These are phyloP conservation scores for Terana coerulea DNA, from an alignment of 768 basidiomycete genomes.

Conservation along the genomic window DNA sequence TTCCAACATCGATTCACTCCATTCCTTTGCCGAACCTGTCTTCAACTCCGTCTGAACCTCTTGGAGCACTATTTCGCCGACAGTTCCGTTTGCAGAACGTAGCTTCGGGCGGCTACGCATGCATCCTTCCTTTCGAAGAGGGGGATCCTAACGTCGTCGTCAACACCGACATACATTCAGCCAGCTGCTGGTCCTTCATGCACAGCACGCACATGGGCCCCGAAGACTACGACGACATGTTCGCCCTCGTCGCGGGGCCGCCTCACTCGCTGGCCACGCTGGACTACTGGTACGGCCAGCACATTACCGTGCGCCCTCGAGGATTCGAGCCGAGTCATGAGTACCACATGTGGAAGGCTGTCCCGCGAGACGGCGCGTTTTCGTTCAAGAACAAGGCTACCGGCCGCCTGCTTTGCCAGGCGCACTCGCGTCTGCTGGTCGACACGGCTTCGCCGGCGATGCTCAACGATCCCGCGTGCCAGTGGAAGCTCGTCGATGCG, in stretches of 20 bases:
- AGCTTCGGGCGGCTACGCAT: neutral
- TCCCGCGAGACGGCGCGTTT: neutral
- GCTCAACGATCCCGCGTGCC: neutral
- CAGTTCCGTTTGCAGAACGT: neutral
- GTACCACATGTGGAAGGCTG: neutral
- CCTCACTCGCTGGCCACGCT: neutral
- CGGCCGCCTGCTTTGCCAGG: neutral
- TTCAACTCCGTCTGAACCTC: neutral
- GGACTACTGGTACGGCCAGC: neutral
- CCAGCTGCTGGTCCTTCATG: neutral
- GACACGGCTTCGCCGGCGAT: neutral
- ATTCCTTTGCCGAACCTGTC: neutral
- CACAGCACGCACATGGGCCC: neutral
- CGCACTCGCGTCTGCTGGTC: neutral
- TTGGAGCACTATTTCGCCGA: neutral
- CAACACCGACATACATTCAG: neutral
- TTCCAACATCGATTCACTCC: neutral
- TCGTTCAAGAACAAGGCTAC: neutral
- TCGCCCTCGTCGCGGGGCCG: neutral
- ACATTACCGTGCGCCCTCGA: neutral
- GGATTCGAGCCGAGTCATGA: neutral
- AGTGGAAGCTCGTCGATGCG: slow-evolving; percentile 3
- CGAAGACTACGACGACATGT: neutral
- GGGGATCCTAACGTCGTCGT: neutral
- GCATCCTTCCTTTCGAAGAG: neutral